Evolutionary conservation across 2,329 filamentous ascomycete species (phyloP), one percentile per base, ranked within the genome.

Genomic region (Talaromyces sp.): DNA sequence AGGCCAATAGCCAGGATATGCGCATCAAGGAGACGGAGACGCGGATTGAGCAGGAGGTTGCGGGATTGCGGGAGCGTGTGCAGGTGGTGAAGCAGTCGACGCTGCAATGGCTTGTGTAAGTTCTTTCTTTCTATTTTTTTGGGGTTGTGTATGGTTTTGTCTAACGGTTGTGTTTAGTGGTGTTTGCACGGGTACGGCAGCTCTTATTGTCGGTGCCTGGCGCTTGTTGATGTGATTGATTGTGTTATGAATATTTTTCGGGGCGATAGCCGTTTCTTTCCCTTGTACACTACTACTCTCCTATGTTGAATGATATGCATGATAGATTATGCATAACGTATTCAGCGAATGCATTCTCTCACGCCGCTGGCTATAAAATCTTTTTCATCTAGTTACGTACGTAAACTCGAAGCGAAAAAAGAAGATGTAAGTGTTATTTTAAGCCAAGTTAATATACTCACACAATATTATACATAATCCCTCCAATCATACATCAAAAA

Each of bases 21-120:
- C 96, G 96, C 81, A 92, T 99, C 71, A 97, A 96, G 81, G 95
- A 99, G 84, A 98, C 95, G 12, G 95, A 99, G 81, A 96, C 93
- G 62, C 89, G 96, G 78, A 98, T 99, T 71, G 95, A 99, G 81
- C 94, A 98, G 79, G 95, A 98, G 81, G 92, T 95, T 59, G 94
- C 94, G 47, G 89, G 90, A 34, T 76, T 99, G 72, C 83, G 92
- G 67, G 95, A 98, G 81, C 89, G 96, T 79, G 83, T 99, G 55
- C 95, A 99, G 80, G 90, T 92, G 68, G 95, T 99, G 76, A 99
- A 99, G 83, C 98, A 98, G 78, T 92, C 92, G 73, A 98, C 95
- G 40, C 78, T 99, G 75, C 95, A 99, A 82, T 99, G 95, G 95
- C 81, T 99, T 68, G 97, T 98, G 89, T 93, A 89, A 72, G 91